These are phyloP conservation scores for Hypsizygus marmoreus DNA, from an alignment of 768 basidiomycete species.

Conservation along the genomic window DNA sequence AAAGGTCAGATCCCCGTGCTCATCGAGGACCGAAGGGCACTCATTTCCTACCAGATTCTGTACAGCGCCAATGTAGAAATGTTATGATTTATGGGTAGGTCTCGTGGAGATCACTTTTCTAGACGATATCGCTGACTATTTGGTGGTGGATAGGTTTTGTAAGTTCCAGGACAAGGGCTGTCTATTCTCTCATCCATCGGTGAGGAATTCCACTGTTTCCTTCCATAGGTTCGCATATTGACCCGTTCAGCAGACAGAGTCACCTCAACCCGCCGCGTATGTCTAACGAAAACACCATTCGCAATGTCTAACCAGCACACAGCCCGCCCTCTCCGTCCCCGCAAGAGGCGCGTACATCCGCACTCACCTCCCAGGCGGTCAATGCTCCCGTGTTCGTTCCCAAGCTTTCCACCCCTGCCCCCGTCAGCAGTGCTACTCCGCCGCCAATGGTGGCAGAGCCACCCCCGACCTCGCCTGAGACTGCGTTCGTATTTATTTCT, in stretches of 20 bases:
- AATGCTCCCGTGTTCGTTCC: slow-evolving; percentile 88
- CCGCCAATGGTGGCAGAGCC: slow-evolving; percentile 29
- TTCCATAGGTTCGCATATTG: neutral
- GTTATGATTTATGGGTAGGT: slow-evolving; percentile 86
- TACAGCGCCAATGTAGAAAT: slow-evolving; percentile 86
- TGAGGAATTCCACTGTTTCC: slow-evolving; percentile 30
- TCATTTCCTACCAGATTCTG: slow-evolving; percentile 48
- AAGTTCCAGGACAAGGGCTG: slow-evolving; percentile 88
- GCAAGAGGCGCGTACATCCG: slow-evolving; percentile 30
- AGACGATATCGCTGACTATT: slow-evolving; percentile 1
- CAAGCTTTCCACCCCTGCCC: slow-evolving; percentile 45
- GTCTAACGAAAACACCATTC: slow-evolving; percentile 12
- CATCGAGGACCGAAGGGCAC: slow-evolving; percentile 1
- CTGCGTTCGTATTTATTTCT: slow-evolving; percentile 20
- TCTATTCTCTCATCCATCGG: slow-evolving; percentile 78
- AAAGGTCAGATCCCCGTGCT: slow-evolving; percentile 51
- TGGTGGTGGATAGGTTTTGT: slow-evolving; percentile 56
- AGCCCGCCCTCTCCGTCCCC: slow-evolving; percentile 14
- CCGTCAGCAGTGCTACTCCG: slow-evolving; percentile 27
- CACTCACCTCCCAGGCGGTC: slow-evolving; percentile 63
- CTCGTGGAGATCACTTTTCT: neutral
- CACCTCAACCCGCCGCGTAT: slow-evolving; percentile 28
- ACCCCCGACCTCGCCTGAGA: slow-evolving; percentile 9
- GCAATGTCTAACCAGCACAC: neutral
- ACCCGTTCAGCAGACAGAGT: slow-evolving; percentile 21